phyloP scores from a whole-genome alignment of 2,329 filamentous ascomycete species.

The Beauveria medogensis region DNA sequence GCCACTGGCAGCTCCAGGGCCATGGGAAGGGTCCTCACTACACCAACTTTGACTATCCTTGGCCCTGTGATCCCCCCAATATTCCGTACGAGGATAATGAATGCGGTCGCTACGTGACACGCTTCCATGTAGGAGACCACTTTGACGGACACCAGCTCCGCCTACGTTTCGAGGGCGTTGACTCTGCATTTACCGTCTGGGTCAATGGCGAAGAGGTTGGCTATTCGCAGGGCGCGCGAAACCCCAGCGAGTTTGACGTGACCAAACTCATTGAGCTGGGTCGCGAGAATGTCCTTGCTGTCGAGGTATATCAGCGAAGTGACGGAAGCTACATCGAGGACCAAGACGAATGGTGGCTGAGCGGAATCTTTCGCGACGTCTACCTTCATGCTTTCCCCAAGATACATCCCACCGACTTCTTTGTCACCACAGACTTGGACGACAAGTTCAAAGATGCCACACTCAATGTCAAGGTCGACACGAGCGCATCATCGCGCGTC shows the following conservation, averaged over 20 bases:
- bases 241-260: slow-evolving; percentile 67
- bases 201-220: slow-evolving; percentile 60
- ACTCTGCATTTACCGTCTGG: slow-evolving; percentile 64
- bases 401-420: slow-evolving; percentile 47
- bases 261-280: slow-evolving; percentile 39
- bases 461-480: slow-evolving; percentile 37
- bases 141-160: slow-evolving; percentile 48
- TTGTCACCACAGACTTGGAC: slow-evolving; percentile 48
- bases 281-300: slow-evolving; percentile 48
- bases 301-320: slow-evolving; percentile 64
- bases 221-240: slow-evolving; percentile 65
- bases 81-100: slow-evolving; percentile 58
- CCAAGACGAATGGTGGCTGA: slow-evolving; percentile 63
- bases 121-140: slow-evolving; percentile 42
- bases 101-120: slow-evolving; percentile 52
- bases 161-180: slow-evolving; percentile 68
- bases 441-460: slow-evolving; percentile 44
- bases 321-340: slow-evolving; percentile 68
- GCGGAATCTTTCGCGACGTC: slow-evolving; percentile 62
- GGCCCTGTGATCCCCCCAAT: slow-evolving; percentile 58
- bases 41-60: slow-evolving; percentile 61
- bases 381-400: slow-evolving; percentile 53
- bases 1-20: slow-evolving; percentile 64
- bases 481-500: slow-evolving; percentile 28
- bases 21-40: slow-evolving; percentile 58